phyloP scores from a whole-genome alignment of 2,329 filamentous ascomycete genomes.

The Albifimbria verrucaria region DNA sequence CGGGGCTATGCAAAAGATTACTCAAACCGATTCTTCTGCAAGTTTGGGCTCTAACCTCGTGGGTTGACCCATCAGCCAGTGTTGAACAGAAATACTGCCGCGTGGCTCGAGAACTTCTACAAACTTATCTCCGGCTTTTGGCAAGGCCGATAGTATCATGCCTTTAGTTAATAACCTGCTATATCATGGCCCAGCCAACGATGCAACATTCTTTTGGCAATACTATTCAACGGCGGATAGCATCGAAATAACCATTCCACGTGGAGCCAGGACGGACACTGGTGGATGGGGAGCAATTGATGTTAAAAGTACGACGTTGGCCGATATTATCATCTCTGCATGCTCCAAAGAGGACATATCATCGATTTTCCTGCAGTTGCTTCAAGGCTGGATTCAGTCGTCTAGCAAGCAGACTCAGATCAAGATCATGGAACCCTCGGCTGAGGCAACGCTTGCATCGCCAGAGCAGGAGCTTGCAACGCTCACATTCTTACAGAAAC shows the following conservation, averaged over 20 bases:
- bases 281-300: constrained; percentile 43
- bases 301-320: constrained; percentile 43
- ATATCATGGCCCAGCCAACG: constrained; percentile 44
- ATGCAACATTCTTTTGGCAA: constrained; percentile 42
- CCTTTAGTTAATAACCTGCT: constrained; percentile 52
- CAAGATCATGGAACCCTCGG: constrained; percentile 19
- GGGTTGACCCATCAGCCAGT: constrained; percentile 32
- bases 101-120: constrained; percentile 48
- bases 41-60: constrained; percentile 61
- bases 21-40: constrained; percentile 56
- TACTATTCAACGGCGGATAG: constrained; percentile 43
- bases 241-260: constrained; percentile 47
- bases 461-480: constrained; percentile 50
- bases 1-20: constrained; percentile 60
- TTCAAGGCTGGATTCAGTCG: constrained; percentile 53
- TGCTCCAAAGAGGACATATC: constrained; percentile 56
- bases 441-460: constrained; percentile 28
- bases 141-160: constrained; percentile 45
- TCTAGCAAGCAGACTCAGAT: constrained; percentile 19
- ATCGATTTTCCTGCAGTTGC: constrained; percentile 56
- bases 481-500: constrained; percentile 60
- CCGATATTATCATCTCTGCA: constrained; percentile 45
- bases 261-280: constrained; percentile 8
- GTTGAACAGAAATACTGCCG: constrained; percentile 37
- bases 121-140: constrained; percentile 57